Evolutionary conservation across 2,329 filamentous ascomycete genomes (phyloP).

Genomic region (Hypoxylon sp.): DNA sequence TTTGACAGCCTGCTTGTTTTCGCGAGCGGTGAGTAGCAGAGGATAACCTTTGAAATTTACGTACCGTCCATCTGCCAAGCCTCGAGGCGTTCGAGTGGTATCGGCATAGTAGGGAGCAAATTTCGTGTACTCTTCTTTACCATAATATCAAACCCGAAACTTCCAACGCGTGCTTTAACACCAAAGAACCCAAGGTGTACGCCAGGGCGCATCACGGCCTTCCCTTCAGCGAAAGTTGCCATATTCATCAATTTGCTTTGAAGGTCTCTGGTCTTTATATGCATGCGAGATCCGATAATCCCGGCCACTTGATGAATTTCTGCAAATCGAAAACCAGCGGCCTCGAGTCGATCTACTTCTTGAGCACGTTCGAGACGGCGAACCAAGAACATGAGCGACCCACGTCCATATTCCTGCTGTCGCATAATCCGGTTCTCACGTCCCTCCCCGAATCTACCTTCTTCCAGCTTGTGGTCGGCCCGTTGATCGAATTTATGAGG

Average conservation of each 20-base stretch:
- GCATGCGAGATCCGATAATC: slow-evolving; percentile 79
- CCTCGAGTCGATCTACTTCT: slow-evolving; percentile 75
- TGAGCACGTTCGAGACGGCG: slow-evolving; percentile 70
- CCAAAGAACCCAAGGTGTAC: slow-evolving; percentile 73
- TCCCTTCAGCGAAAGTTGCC: slow-evolving; percentile 68
- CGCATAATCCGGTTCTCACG: slow-evolving; percentile 50
- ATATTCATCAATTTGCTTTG: slow-evolving; percentile 74
- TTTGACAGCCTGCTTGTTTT: not conserved
- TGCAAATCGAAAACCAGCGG: slow-evolving; percentile 84
- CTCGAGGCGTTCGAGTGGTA: slow-evolving; percentile 68
- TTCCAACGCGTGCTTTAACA: slow-evolving; percentile 65
- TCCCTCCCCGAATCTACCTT: slow-evolving; percentile 59
- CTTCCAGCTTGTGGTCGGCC: slow-evolving; percentile 26
- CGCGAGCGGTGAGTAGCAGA: not conserved
- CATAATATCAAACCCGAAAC: slow-evolving; percentile 74
- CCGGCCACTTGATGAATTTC: slow-evolving; percentile 76
- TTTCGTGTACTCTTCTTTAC: slow-evolving; percentile 70
- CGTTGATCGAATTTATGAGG: slow-evolving; percentile 44
- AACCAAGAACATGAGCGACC: slow-evolving; percentile 86
- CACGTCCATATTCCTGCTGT: slow-evolving; percentile 70
- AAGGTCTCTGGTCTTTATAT: slow-evolving; percentile 76
- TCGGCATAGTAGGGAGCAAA: slow-evolving; percentile 71
- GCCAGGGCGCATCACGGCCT: slow-evolving; percentile 64
- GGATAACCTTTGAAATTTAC: slow-evolving; percentile 5
- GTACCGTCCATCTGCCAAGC: slow-evolving; percentile 65